Percentiles rank a stretch among this genome's conserved stretches.
Conservation (phyloP, 1,284 basidiomycete genomes). For the Ustilago loliicola region DNA sequence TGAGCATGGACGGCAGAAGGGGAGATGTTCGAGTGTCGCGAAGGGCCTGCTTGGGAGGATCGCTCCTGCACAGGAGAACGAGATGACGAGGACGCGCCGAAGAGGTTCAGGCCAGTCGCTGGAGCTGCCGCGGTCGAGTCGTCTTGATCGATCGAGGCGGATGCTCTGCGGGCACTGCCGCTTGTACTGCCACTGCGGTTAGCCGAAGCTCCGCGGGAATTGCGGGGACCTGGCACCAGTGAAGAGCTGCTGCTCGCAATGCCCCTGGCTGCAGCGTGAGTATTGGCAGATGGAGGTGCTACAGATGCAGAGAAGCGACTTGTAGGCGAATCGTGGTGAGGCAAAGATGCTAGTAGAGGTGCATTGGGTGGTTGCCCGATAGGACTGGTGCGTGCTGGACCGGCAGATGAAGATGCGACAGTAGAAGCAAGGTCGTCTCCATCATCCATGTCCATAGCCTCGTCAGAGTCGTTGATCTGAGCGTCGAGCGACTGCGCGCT, state of each 20-base stretch:
- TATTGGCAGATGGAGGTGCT: conserved; percentile 14
- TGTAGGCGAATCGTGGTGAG: conserved; percentile 45
- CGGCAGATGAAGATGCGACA: conserved; percentile 14
- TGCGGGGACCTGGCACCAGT: conserved; percentile 35
- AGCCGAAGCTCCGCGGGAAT: conserved; percentile 9
- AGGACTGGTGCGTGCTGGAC: not conserved
- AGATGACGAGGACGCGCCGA: not conserved
- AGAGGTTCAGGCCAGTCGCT: conserved; percentile 26
- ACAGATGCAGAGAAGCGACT: conserved; percentile 41
- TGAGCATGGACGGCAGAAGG: conserved; percentile 25
- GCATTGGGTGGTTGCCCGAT: conserved; percentile 36
- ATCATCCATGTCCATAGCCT: conserved; percentile 52
- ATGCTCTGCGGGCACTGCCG: conserved; percentile 15
- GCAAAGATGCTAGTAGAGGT: conserved; percentile 34
- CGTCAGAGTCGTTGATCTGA: conserved; percentile 15
- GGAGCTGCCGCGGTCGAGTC: conserved; percentile 3
- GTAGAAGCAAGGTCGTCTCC: conserved; percentile 22
- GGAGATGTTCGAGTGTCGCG: conserved; percentile 11
- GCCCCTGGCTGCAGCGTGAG: conserved; percentile 4
- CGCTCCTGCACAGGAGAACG: conserved; percentile 17
- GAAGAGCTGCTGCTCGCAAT: conserved; percentile 6
- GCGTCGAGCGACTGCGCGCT: not conserved
- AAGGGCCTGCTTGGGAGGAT: conserved; percentile 25
- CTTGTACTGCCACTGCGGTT: conserved; percentile 15
- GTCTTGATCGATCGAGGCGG: conserved; percentile 11